Evolutionary conservation across 495 filamentous ascomycete species (phyloP), one percentile per base, ranked within the genome.

Genomic region (Penicillium silybi): DNA sequence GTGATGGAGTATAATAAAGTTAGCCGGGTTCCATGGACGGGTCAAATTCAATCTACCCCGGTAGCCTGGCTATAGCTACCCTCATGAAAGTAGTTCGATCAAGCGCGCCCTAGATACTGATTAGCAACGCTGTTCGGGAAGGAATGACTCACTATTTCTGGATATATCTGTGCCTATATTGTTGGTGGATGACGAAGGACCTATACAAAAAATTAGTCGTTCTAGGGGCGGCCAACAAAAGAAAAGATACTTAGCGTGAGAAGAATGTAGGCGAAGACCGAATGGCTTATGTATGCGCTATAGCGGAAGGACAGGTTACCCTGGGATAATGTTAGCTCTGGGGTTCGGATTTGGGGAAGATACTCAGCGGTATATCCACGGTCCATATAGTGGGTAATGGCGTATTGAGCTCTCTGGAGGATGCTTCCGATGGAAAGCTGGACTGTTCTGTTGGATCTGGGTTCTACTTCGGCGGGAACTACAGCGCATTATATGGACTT

Each of bases 401-500:
- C 37, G 3, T 32, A 3, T 8, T 13, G 29, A 18, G 16, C 1
- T 17, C 37, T 39, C 16, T 39, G 37, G 13, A 17, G 15, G 15
- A 17, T 39, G 5, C 37, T 19, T 10, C 5, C 11, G 8, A 8
- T 37, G 37, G n/a, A 19, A 4, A 2, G 2, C n/a, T 8, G 10
- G 2, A 19, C 9, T 18, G 37, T 19, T 3, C 16, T 39, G 37
- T 18, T 18, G 37, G 7, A 11, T 32, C 37, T 39, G 37, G 16
- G 18, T n/a, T 39, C 37, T 6, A 39, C 10, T 19, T 39, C 8
- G 15, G 18, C 37, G 37, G 37, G 40, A 13, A 22, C n/a, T 6
- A 13, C 19, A 10, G 1, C 4, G 15, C 38, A 44, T 53, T 57
- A 57, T 53, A 57, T 57, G 48, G 27, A 42, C 44, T 6, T 27